phyloP scores from a whole-genome alignment of 768 basidiomycete species.

The Trametes cingulata region DNA sequence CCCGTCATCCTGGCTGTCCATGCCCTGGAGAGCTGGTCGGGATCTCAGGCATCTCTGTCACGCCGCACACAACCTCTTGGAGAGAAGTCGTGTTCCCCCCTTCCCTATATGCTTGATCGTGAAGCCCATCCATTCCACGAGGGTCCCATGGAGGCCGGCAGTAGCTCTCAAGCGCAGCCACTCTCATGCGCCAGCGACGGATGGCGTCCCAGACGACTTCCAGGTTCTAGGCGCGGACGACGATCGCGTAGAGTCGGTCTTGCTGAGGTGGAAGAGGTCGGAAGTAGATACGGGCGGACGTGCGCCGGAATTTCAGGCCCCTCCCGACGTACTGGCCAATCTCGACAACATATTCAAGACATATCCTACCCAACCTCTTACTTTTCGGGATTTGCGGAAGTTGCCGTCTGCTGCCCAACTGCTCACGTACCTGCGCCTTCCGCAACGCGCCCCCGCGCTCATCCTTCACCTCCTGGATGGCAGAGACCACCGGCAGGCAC shows the following conservation, averaged over 20 bases:
- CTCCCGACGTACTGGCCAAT: conserved; percentile 3
- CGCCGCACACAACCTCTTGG: conserved; percentile 30
- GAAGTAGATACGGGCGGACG: background rate
- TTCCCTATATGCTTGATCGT: conserved; percentile 15
- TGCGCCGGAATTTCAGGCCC: background rate
- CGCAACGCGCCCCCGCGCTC: background rate
- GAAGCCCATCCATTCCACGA: conserved; percentile 21
- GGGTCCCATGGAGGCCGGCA: conserved; percentile 17
- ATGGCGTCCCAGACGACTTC: background rate
- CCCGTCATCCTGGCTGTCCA: conserved; percentile 57
- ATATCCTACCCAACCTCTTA: background rate
- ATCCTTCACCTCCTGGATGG: conserved; percentile 13
- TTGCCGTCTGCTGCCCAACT: background rate
- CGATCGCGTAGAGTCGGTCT: background rate
- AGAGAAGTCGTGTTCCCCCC: conserved; percentile 18
- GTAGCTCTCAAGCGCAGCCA: conserved; percentile 18
- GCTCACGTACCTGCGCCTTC: conserved; percentile 6
- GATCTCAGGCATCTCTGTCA: conserved; percentile 54
- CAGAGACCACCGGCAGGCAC: conserved; percentile 41
- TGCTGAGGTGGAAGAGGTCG: conserved; percentile 4
- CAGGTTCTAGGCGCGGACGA: background rate
- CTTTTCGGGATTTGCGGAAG: background rate
- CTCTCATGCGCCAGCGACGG: conserved; percentile 1
- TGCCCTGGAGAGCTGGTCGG: conserved; percentile 66
- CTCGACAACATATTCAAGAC: background rate